A percentile compares a stretch with the other conserved stretches of the same genome.
phyloP scores from a whole-genome alignment of 2,329 filamentous ascomycete species.

The Ophiostoma australiae region DNA sequence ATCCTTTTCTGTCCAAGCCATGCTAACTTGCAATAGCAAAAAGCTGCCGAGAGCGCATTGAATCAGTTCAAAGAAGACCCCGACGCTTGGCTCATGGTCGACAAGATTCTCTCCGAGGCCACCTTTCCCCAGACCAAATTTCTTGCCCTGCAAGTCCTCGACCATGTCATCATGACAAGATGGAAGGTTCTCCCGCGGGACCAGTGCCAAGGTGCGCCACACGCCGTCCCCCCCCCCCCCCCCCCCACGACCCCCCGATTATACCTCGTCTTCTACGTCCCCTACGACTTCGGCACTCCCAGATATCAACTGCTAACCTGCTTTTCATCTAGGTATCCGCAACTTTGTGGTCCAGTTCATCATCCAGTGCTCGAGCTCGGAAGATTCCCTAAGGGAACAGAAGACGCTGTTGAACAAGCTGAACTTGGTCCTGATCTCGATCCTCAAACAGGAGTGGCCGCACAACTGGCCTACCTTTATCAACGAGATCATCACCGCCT shows the following conservation, averaged over 20 bases:
- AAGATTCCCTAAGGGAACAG: conserved; percentile 79
- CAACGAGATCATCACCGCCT: conserved; percentile 97
- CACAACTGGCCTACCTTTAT: conserved; percentile 99
- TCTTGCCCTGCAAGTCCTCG: conserved; percentile 89
- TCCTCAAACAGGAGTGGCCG: conserved; percentile 98
- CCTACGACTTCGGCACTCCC: neutral
- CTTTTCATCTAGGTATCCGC: conserved; percentile 66
- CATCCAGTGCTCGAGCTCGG: conserved; percentile 83
- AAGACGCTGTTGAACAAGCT: conserved; percentile 95
- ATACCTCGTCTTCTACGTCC: neutral
- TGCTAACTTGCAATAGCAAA: conserved; percentile 65
- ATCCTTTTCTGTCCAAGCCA: neutral
- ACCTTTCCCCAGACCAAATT: conserved; percentile 96
- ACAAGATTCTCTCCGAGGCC: conserved; percentile 91
- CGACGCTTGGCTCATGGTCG: conserved; percentile 94
- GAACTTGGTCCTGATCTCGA: conserved; percentile 93
- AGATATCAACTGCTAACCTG: conserved; percentile 1
- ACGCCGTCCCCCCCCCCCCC: neutral
- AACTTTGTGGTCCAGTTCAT: conserved; percentile 99
- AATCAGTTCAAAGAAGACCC: conserved; percentile 99
- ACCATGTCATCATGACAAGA: conserved; percentile 97
- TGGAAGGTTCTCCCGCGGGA: conserved; percentile 97
- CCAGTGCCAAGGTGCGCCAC: conserved; percentile 74
- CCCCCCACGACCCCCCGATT: neutral
- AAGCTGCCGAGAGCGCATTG: conserved; percentile 84